Percentiles rank a stretch among this genome's conserved stretches.
These are phyloP conservation scores for Hyphodiscus sp. DNA, from an alignment of 2,329 filamentous ascomycete species.

Conservation along the genomic window DNA sequence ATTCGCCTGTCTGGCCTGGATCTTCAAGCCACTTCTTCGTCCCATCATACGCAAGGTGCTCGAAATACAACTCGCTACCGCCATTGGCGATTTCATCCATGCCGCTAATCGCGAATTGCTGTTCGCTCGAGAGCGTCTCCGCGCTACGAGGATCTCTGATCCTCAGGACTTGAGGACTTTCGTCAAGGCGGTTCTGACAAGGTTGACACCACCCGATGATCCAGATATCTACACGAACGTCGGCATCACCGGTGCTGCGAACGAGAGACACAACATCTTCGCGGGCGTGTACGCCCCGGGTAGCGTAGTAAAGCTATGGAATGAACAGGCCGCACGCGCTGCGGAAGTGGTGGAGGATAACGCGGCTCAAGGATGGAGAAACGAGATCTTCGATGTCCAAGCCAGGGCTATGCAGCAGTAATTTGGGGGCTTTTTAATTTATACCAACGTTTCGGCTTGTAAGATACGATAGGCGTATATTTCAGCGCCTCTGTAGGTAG, in stretches of 20 bases:
- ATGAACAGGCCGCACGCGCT: conserved; percentile 67
- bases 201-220: conserved; percentile 65
- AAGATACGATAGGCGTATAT: neutral
- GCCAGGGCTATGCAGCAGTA: conserved; percentile 10
- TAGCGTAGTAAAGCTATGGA: conserved; percentile 84
- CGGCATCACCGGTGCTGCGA: conserved; percentile 54
- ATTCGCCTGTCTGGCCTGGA: conserved; percentile 71
- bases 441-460: neutral
- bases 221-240: conserved; percentile 70
- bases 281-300: conserved; percentile 81
- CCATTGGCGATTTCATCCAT: conserved; percentile 64
- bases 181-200: conserved; percentile 71
- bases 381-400: conserved; percentile 65
- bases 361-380: conserved; percentile 62
- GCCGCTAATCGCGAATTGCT: conserved; percentile 78
- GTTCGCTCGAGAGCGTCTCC: conserved; percentile 77
- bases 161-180: conserved; percentile 78
- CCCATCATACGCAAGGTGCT: conserved; percentile 74
- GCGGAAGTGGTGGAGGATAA: conserved; percentile 70
- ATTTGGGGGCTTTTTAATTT: neutral
- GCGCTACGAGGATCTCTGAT: conserved; percentile 76
- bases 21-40: conserved; percentile 76
- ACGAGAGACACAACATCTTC: conserved; percentile 59
- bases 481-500: no score
- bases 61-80: conserved; percentile 68